Percentiles rank a stretch among this genome's conserved stretches.
phyloP scores from a whole-genome alignment of 139 green algal species.

The Chloropicon primus region DNA sequence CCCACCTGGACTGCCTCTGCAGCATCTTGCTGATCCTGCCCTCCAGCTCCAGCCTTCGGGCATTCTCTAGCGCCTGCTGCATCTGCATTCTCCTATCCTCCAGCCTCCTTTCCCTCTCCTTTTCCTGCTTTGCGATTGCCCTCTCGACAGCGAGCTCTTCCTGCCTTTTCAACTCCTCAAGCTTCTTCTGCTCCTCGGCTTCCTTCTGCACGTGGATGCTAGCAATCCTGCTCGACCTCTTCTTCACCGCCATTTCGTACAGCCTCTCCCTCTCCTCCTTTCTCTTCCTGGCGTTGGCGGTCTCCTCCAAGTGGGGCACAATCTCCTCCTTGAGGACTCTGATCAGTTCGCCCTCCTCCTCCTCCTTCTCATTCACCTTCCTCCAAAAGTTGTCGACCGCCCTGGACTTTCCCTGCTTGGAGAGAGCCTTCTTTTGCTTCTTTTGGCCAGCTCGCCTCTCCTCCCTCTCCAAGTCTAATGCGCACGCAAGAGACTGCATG shows the following conservation, averaged over 20 bases:
- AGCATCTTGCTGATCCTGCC: background rate
- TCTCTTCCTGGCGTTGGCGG: background rate
- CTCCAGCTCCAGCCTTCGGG: background rate
- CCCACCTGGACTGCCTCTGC: background rate
- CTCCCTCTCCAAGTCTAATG: background rate
- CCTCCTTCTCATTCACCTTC: background rate
- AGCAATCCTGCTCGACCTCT: background rate
- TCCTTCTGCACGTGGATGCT: background rate
- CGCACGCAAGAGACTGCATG: background rate
- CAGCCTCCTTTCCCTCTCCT: background rate
- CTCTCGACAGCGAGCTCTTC: background rate
- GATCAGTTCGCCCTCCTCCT: background rate
- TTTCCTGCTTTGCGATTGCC: background rate
- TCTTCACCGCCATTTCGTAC: background rate
- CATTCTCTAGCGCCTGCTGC: background rate
- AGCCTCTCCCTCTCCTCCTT: background rate
- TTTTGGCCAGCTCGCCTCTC: background rate
- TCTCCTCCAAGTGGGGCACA: background rate
- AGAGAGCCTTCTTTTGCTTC: background rate
- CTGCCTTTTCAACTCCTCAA: background rate
- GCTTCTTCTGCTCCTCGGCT: background rate
- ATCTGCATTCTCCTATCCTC: background rate
- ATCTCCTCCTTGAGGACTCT: background rate
- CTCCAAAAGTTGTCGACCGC: background rate
- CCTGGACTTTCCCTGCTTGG: background rate